Conservation (phyloP, 176 grass and related monocot species). For the Aegilops longissima region DNA sequence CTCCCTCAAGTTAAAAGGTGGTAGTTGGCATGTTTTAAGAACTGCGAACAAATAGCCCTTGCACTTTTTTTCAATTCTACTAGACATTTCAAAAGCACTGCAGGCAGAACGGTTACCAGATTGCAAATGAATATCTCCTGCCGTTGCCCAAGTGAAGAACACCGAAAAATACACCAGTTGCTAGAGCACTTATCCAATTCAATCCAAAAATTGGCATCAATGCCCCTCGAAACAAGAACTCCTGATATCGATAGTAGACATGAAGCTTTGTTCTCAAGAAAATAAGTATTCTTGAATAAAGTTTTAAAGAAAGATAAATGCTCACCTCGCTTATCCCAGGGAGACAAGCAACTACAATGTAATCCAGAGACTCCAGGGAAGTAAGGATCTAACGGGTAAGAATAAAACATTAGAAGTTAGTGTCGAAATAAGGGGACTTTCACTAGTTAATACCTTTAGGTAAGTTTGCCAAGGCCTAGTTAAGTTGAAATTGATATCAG, state of each 20-base stretch:
- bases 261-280: background rate
- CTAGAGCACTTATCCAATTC: constrained; percentile 76
- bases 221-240: constrained; percentile 77
- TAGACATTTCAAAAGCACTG: constrained; percentile 2
- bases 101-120: constrained; percentile 50
- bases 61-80: background rate
- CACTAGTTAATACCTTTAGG: background rate
- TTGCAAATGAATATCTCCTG: constrained; percentile 65
- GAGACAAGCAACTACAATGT: constrained; percentile 69
- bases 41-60: background rate
- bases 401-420: constrained; percentile 13
- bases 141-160: constrained; percentile 80
- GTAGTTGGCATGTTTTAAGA: background rate
- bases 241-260: constrained; percentile 41
- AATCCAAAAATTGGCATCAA: constrained; percentile 81
- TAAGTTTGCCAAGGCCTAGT: background rate
- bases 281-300: constrained; percentile 5
- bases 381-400: constrained; percentile 62
- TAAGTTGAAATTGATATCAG: background rate
- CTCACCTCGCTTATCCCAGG: constrained; percentile 91
- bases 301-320: background rate
- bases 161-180: constrained; percentile 65
- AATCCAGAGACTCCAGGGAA: constrained; percentile 68
- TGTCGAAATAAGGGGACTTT: background rate
- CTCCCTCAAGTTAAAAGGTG: background rate